Evolutionary conservation across 768 basidiomycete species (phyloP).

Genomic region (Trametes sanguinea): DNA sequence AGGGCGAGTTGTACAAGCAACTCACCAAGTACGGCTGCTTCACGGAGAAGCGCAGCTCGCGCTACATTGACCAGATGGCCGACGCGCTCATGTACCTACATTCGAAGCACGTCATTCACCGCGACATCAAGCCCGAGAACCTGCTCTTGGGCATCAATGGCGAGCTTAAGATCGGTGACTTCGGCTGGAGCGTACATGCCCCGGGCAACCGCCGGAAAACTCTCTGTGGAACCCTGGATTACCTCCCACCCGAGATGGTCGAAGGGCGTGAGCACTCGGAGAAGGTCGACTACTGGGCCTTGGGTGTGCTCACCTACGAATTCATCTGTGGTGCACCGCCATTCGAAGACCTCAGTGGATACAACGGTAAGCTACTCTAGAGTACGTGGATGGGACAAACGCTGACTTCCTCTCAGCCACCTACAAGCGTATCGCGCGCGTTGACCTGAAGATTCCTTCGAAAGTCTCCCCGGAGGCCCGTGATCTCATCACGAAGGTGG

Average conservation of each 20-base stretch:
- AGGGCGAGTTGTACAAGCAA: constrained; percentile 97
- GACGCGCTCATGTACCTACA: constrained; percentile 93
- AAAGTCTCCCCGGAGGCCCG: constrained; percentile 46
- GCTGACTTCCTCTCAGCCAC: constrained; percentile 57
- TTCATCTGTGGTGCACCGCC: constrained; percentile 84
- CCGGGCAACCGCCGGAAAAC: constrained; percentile 88
- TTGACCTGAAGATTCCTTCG: constrained; percentile 63
- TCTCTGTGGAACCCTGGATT: constrained; percentile 94
- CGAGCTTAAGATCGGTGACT: constrained; percentile 97
- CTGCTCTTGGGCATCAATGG: constrained; percentile 91
- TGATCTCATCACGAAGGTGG: constrained; percentile 48
- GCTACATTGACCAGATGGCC: constrained; percentile 98
- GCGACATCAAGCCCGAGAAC: constrained; percentile 99
- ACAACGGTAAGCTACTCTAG: constrained; percentile 56
- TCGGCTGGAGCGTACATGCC: constrained; percentile 98
- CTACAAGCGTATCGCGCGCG: constrained; percentile 83
- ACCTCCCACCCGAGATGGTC: constrained; percentile 98
- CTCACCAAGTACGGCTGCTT: constrained; percentile 85
- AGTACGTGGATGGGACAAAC: constrained; percentile 2
- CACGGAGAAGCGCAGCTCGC: constrained; percentile 81
- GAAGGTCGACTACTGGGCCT: constrained; percentile 93
- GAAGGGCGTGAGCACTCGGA: constrained; percentile 88
- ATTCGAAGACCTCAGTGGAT: constrained; percentile 84
- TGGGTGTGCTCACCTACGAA: constrained; percentile 96
- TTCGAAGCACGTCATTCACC: constrained; percentile 94